A percentile compares a stretch with the other conserved stretches of the same genome.
These are phyloP conservation scores for Arthonia radiata DNA, from an alignment of 495 filamentous ascomycete genomes.

Conservation along the genomic window DNA sequence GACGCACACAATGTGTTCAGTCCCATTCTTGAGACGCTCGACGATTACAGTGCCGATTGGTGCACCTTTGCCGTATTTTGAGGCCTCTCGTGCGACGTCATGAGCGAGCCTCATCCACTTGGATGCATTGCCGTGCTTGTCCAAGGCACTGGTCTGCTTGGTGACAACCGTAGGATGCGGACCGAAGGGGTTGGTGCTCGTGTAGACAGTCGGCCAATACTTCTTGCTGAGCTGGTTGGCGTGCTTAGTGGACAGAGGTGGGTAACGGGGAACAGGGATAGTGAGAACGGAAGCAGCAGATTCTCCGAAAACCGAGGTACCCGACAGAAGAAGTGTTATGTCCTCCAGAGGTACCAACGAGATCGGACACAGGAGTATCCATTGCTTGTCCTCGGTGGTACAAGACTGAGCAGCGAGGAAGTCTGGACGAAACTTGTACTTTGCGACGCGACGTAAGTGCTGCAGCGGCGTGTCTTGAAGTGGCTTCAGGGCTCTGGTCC, in stretches of 20 bases:
- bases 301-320: too few species aligned
- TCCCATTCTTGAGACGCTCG: slow-evolving; percentile 15
- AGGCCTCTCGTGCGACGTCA: slow-evolving; percentile 30
- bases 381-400: too few species aligned
- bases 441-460: too few species aligned
- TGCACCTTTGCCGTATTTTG: slow-evolving; percentile 33
- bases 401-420: too few species aligned
- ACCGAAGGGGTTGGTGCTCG: slow-evolving; percentile 53
- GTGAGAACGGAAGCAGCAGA: too few species aligned
- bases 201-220: slow-evolving; percentile 79
- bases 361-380: too few species aligned
- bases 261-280: slow-evolving; percentile 42
- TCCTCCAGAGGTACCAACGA: too few species aligned
- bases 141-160: slow-evolving; percentile 20
- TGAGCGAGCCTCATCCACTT: slow-evolving; percentile 47
- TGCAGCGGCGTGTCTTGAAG: too few species aligned
- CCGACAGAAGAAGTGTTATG: too few species aligned
- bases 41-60: slow-evolving; percentile 63
- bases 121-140: slow-evolving; percentile 28
- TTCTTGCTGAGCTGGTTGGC: slow-evolving; percentile 48
- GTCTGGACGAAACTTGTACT: too few species aligned
- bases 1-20: slow-evolving; percentile 34
- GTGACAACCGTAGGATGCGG: slow-evolving; percentile 36
- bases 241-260: slow-evolving; percentile 50
- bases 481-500: too few species aligned